Evolutionary conservation across 2,329 filamentous ascomycete species (phyloP), one percentile per base, ranked within the genome.

Genomic region (Colletotrichum tanaceti): DNA sequence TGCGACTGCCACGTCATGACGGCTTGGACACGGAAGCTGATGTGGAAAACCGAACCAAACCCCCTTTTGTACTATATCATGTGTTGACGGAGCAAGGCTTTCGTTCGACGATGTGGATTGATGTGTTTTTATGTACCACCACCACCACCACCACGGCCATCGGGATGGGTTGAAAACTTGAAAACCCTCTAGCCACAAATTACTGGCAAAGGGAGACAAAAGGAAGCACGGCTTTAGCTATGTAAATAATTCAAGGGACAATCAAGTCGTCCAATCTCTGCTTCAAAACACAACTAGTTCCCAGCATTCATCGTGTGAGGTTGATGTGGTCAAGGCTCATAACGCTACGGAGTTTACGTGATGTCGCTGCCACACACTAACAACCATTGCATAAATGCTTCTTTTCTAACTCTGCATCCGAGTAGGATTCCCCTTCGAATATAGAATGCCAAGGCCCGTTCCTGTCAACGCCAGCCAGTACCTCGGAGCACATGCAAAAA

Each of bases 61-160:
- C 60, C 28, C 52, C 50, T 55, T 43, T 60, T 65, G 62, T 66
- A 70, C 53, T 58, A 71, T 62, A 68, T 20, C 49, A 47, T 46
- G 18, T 41, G 46, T 61, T 39, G 50, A 61, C 50, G 66, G 50
- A 57, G 50, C 62, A 61, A 14, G 57, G 55, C 35, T 57, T 57
- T 43, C 32, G 28, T 47, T 63, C 43, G 46, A 46, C 65, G 65
- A 66, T 49, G 35, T 35, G 18, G 28, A 43, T 18, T 44, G 16
- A 57, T 22, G 24, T 46, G 55, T 46, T 39, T 44, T 43, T 44
- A 35, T 64, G 63, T 66, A 61, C 46, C 18, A 69, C 52, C 50
- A 55, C 53, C n/a, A 61, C 46, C 18, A 69, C 52, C 47, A 65
- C 46, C n/a, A 66, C 49, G 20, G 46, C 24, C 18, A 46, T 32